phyloP scores from a whole-genome alignment of 1,284 basidiomycete genomes.

The Abortiporus biennis region DNA sequence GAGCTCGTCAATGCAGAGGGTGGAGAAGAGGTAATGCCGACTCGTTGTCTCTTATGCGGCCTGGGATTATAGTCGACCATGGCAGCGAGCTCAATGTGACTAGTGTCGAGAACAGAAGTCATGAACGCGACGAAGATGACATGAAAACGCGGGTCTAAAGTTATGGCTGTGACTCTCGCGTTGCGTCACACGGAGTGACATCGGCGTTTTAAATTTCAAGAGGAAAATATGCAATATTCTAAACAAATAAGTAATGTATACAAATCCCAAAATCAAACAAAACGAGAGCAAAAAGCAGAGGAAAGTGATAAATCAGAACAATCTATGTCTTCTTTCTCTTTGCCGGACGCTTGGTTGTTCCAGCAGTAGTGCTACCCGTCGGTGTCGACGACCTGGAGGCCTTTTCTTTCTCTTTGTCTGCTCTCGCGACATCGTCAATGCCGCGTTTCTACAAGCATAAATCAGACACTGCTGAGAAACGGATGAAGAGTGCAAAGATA shows the following conservation, averaged over 20 bases:
- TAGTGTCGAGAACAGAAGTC: neutral
- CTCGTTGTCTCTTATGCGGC: conserved; percentile 20
- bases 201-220: no score
- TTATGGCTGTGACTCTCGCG: neutral
- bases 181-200: neutral
- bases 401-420: conserved; percentile 44
- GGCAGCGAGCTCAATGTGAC: neutral
- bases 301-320: no score
- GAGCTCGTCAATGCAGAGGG: conserved; percentile 2
- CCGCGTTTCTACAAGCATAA: conserved; percentile 48
- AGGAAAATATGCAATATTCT: no score
- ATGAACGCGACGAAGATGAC: neutral
- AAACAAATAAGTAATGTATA: no score
- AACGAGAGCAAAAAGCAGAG: no score
- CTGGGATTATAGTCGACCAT: conserved; percentile 17
- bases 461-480: conserved; percentile 1
- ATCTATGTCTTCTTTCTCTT: conserved; percentile 25
- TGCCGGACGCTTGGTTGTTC: conserved; percentile 36
- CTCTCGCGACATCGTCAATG: conserved; percentile 46
- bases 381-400: conserved; percentile 55
- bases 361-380: conserved; percentile 30
- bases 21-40: conserved; percentile 6
- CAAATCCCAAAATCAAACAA: no score
- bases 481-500: neutral
- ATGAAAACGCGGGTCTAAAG: neutral